Conservation (phyloP, 768 basidiomycete species). For the Fomitopsis serialis region DNA sequence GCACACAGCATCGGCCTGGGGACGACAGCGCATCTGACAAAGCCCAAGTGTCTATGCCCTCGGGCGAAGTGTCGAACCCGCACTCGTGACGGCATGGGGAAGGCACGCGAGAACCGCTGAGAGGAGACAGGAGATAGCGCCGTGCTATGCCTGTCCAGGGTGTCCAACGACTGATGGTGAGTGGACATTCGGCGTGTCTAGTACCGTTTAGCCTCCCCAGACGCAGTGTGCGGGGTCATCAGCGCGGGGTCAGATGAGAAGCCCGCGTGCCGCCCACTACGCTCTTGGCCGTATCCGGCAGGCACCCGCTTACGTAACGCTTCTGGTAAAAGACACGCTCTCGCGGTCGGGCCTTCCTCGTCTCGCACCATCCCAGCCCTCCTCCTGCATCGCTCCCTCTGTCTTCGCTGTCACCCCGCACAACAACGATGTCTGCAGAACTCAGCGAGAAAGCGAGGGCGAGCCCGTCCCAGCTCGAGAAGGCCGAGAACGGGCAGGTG, state of each 20-base stretch:
- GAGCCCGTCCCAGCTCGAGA: conserved; percentile 12
- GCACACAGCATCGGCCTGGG: too few species aligned
- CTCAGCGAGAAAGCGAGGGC: conserved; percentile 21
- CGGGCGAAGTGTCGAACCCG: too few species aligned
- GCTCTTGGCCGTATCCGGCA: not conserved
- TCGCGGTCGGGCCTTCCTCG: not conserved
- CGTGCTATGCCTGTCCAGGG: not conserved
- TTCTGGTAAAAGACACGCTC: conserved; percentile 1
- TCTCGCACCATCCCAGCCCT: not conserved
- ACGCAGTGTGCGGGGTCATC: not conserved
- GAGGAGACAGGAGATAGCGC: not conserved
- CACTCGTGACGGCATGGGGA: too few species aligned
- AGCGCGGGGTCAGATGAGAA: not conserved
- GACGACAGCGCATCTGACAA: too few species aligned
- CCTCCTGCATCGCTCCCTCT: not conserved
- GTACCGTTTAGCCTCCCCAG: not conserved
- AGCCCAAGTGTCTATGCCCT: too few species aligned
- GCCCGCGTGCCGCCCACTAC: not conserved
- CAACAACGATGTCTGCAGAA: conserved; percentile 14
- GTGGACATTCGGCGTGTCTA: not conserved
- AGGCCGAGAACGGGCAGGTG: conserved; percentile 15
- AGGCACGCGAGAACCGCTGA: not conserved
- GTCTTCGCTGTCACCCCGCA: conserved; percentile 2
- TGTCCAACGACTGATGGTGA: not conserved
- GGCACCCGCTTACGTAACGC: not conserved